Percentiles rank a stretch among this genome's conserved stretches.
phyloP scores from a whole-genome alignment of 1,284 basidiomycete genomes.

The Vanrija pseudolonga region DNA sequence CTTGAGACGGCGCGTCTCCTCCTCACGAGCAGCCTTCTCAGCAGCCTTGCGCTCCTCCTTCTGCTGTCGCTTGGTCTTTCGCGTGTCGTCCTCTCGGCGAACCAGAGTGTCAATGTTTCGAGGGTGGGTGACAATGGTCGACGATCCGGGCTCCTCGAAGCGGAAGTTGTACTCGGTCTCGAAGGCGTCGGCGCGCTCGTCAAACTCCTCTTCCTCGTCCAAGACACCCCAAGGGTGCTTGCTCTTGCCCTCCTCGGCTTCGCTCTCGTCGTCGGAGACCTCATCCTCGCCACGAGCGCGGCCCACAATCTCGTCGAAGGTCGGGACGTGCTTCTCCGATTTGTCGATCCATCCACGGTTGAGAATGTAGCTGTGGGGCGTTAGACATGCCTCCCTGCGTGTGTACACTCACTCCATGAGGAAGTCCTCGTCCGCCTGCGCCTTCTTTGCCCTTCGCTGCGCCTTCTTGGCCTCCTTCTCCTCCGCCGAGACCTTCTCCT shows the following conservation, averaged over 20 bases:
- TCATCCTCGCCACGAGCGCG: conserved; percentile 6
- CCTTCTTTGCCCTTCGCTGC: conserved; percentile 25
- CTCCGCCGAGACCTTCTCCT: conserved; percentile 36
- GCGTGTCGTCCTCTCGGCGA: conserved; percentile 69
- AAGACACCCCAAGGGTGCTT: conserved; percentile 48
- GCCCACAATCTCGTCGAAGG: conserved; percentile 70
- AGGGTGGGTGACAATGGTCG: conserved; percentile 72
- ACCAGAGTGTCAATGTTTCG: conserved; percentile 67
- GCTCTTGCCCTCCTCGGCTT: conserved; percentile 27
- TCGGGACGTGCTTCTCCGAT: conserved; percentile 66
- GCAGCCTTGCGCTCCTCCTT: conserved; percentile 73
- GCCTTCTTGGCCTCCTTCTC: conserved; percentile 55
- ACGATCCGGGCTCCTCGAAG: conserved; percentile 83
- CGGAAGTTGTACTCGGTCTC: conserved; percentile 89
- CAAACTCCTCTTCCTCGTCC: conserved; percentile 60
- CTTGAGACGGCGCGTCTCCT: conserved; percentile 75
- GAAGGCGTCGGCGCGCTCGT: conserved; percentile 66
- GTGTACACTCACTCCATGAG: conserved; percentile 77
- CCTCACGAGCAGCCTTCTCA: conserved; percentile 67
- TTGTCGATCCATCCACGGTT: conserved; percentile 93
- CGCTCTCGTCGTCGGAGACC: conserved; percentile 35
- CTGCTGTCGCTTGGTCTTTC: conserved; percentile 75
- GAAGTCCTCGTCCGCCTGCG: conserved; percentile 59
- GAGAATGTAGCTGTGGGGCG: conserved; percentile 72
- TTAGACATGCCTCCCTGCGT: background rate